Evolutionary conservation across 345 rosid genomes (phyloP).

Genomic region (Physaria fendleri): DNA sequence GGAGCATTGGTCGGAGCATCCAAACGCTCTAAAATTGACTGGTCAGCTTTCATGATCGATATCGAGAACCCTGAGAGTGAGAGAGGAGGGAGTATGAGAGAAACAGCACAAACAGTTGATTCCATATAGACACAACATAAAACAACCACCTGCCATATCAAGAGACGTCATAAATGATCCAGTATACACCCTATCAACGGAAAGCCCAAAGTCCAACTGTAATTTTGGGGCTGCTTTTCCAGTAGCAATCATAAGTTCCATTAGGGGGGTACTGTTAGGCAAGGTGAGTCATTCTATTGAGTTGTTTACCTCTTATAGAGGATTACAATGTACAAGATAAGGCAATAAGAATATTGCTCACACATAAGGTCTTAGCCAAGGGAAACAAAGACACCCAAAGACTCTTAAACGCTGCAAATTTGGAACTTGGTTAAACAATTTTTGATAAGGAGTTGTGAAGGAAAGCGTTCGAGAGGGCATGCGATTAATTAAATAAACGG

Average conservation of each 20-base stretch:
- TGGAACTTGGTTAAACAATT: too few species aligned
- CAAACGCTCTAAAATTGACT: constrained; percentile 51
- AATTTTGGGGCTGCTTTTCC: constrained; percentile 86
- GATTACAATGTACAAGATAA: too few species aligned
- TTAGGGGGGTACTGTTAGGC: constrained; percentile 76
- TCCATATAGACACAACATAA: constrained; percentile 26
- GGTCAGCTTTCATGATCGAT: constrained; percentile 87
- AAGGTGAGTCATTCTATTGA: too few species aligned
- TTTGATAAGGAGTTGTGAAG: too few species aligned
- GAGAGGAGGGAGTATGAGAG: constrained; percentile 6
- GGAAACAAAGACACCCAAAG: too few species aligned
- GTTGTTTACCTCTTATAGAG: too few species aligned
- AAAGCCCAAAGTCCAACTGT: constrained; percentile 90
- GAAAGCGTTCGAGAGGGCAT: too few species aligned
- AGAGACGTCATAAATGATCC: constrained; percentile 97
- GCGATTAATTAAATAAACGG: too few species aligned
- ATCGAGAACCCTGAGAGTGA: constrained; percentile 93
- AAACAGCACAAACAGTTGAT: not conserved
- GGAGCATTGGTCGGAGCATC: constrained; percentile 97
- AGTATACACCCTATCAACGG: constrained; percentile 96
- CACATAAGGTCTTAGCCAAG: too few species aligned
- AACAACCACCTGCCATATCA: constrained; percentile 83
- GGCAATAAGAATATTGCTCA: too few species aligned
- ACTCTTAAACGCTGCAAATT: too few species aligned
- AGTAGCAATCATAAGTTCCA: constrained; percentile 93